phyloP scores from a whole-genome alignment of 495 filamentous ascomycete genomes.

The Hypoxylon subgilvum region DNA sequence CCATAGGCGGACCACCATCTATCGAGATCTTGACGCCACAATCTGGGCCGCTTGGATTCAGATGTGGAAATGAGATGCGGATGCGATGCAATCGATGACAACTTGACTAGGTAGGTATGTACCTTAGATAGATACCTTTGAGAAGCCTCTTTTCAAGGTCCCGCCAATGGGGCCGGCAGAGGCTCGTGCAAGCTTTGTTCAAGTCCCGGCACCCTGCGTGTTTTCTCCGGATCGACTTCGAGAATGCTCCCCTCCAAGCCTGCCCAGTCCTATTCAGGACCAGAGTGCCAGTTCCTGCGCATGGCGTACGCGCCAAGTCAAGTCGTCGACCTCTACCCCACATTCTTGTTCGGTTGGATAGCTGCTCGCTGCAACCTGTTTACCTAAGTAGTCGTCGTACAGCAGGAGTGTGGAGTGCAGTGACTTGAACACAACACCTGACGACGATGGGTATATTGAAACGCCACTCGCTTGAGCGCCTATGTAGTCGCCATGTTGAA shows the following conservation, averaged over 20 bases:
- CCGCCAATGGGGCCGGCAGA: constrained; percentile 33
- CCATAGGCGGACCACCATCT: constrained; percentile 23
- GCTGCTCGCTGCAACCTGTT: no score
- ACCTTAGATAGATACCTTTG: constrained; percentile 12
- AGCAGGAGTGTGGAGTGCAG: constrained; percentile 46
- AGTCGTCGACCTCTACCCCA: constrained; percentile 40
- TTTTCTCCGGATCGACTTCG: constrained; percentile 42
- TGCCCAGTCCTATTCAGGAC: constrained; percentile 26
- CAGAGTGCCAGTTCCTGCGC: constrained; percentile 39
- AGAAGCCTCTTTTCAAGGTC: constrained; percentile 27
- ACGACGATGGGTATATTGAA: constrained; percentile 42
- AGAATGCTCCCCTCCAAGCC: constrained; percentile 27
- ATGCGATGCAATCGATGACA: constrained; percentile 25
- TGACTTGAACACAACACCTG: constrained; percentile 37
- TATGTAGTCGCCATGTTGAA: constrained; percentile 34
- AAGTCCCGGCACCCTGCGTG: constrained; percentile 37
- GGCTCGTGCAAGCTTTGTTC: constrained; percentile 29
- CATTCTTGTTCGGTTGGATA: constrained; percentile 36
- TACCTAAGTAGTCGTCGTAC: constrained; percentile 37
- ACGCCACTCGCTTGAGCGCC: constrained; percentile 45
- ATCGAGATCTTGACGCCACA: constrained; percentile 31
- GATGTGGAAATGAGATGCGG: constrained; percentile 20
- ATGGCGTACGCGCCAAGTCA: constrained; percentile 34
- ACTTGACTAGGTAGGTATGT: no score
- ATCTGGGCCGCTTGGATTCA: constrained; percentile 15